A percentile compares a stretch with the other conserved stretches of the same genome.
phyloP scores from a whole-genome alignment of 2,329 filamentous ascomycete species.

The Colletotrichum simmondsii region DNA sequence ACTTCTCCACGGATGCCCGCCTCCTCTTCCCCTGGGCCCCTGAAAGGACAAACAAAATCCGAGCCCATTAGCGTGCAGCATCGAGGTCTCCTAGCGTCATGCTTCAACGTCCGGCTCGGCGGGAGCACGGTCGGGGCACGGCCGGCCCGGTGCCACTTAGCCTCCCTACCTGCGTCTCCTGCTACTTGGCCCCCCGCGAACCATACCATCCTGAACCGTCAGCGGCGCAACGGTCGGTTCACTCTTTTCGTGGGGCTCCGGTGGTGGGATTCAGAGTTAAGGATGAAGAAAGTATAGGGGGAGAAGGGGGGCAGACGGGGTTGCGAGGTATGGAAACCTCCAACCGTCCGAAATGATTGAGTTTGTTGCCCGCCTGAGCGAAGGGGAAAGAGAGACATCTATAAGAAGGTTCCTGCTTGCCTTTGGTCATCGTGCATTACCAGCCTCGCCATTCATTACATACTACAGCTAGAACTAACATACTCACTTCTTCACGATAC shows the following conservation, averaged over 20 bases:
- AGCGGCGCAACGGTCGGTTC: constrained; percentile 20
- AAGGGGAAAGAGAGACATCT: constrained; percentile 4
- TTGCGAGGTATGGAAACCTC: not conserved
- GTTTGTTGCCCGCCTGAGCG: constrained; percentile 10
- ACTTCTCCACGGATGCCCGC: constrained; percentile 33
- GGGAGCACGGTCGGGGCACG: constrained; percentile 34
- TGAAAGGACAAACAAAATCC: not conserved
- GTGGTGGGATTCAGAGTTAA: not conserved
- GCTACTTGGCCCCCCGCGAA: constrained; percentile 16
- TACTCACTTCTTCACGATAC: not conserved
- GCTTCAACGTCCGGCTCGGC: constrained; percentile 28
- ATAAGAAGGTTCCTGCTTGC: constrained; percentile 24
- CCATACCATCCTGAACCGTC: constrained; percentile 6
- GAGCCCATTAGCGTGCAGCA: constrained; percentile 8
- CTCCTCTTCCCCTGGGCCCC: not conserved
- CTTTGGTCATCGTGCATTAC: constrained; percentile 11
- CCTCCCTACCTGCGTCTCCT: constrained; percentile 30
- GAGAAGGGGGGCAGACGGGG: not conserved
- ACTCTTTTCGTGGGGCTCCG: not conserved
- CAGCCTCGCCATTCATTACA: not conserved
- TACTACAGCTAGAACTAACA: not conserved
- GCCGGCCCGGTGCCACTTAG: constrained; percentile 31
- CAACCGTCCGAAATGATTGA: constrained; percentile 2
- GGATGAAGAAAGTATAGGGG: not conserved
- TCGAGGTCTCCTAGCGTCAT: constrained; percentile 12